Evolutionary conservation across 1,284 basidiomycete genomes (phyloP).

Genomic region (Laetiporus sulphureus): DNA sequence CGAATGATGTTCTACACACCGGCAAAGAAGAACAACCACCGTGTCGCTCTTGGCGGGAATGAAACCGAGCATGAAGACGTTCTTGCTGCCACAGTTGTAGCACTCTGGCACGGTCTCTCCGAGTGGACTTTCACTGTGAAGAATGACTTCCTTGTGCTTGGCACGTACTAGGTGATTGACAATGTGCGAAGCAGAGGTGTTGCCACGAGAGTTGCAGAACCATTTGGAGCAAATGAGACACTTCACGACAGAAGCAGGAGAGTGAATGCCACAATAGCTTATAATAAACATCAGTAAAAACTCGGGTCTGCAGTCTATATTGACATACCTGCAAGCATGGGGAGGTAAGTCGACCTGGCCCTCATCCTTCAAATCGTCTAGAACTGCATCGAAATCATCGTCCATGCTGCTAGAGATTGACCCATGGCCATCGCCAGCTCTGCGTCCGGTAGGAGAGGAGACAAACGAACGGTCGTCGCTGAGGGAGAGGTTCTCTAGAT

Average conservation of each 20-base stretch:
- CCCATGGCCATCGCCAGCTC: constrained; percentile 27
- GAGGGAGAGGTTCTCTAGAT: constrained; percentile 62
- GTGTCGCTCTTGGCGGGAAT: constrained; percentile 99
- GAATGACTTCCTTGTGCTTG: constrained; percentile 97
- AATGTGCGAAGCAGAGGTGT: constrained; percentile 97
- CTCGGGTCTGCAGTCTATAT: constrained; percentile 2
- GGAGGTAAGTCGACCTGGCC: constrained; percentile 77
- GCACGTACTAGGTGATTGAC: constrained; percentile 98
- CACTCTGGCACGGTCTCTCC: constrained; percentile 98
- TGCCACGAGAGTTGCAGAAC: constrained; percentile 99
- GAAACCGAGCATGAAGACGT: constrained; percentile 98
- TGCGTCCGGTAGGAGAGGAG: constrained; percentile 32
- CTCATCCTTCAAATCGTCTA: constrained; percentile 87
- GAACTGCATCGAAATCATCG: constrained; percentile 80
- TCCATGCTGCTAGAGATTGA: constrained; percentile 42
- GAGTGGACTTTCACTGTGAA: constrained; percentile 92
- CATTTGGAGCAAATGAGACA: constrained; percentile 95
- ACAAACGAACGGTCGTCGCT: constrained; percentile 42
- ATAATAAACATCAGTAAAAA: constrained; percentile 5
- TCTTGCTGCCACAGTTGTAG: constrained; percentile 99
- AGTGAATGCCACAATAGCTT: constrained; percentile 99
- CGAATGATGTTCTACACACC: constrained; percentile 43
- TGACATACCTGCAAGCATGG: constrained; percentile 88
- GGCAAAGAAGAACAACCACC: constrained; percentile 96
- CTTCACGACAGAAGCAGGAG: constrained; percentile 94